A percentile compares a stretch with the other conserved stretches of the same genome.
phyloP scores from a whole-genome alignment of 148 eudicot species.

The Limonium bicolor region DNA sequence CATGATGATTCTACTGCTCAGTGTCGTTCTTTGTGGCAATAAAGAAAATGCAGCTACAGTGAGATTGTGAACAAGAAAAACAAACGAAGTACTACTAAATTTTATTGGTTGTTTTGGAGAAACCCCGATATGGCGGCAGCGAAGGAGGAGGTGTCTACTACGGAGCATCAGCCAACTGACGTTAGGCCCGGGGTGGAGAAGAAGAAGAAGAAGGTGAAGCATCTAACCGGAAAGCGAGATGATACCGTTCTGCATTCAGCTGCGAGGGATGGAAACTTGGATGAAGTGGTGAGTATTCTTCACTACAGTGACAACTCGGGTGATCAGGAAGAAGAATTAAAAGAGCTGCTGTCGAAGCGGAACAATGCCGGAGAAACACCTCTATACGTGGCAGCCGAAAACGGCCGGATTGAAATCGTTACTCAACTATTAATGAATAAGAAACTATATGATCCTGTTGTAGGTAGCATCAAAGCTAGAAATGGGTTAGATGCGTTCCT shows the following conservation, averaged over 20 bases:
- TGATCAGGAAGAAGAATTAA: slow-evolving; percentile 32
- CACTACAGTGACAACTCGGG: slow-evolving; percentile 6
- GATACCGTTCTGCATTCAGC: slow-evolving; percentile 35
- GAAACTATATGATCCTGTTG: slow-evolving; percentile 33
- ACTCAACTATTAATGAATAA: slow-evolving; percentile 3
- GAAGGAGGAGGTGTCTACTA: too few relatives aligned
- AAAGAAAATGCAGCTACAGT: too few relatives aligned
- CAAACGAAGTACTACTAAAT: too few relatives aligned
- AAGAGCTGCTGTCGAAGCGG: slow-evolving; percentile 36
- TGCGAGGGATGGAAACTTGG: slow-evolving; percentile 18
- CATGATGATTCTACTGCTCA: too few relatives aligned
- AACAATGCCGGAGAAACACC: slow-evolving; percentile 76
- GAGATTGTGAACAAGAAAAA: too few relatives aligned
- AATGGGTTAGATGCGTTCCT: slow-evolving; percentile 84
- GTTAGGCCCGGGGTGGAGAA: too few relatives aligned
- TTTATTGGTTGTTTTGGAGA: too few relatives aligned
- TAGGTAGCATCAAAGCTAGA: slow-evolving; percentile 66
- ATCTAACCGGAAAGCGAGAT: slow-evolving; percentile 60
- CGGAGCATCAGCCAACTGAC: too few relatives aligned
- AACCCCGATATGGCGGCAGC: too few relatives aligned
- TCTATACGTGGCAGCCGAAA: slow-evolving; percentile 61
- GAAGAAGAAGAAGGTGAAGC: slow-evolving; percentile 61
- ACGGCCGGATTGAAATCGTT: slow-evolving; percentile 43
- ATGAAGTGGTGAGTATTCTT: slow-evolving; percentile 28
- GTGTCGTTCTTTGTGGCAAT: too few relatives aligned